A percentile compares a stretch with the other conserved stretches of the same genome.
phyloP scores from a whole-genome alignment of 768 basidiomycete genomes.

The Hericium rajendrae region DNA sequence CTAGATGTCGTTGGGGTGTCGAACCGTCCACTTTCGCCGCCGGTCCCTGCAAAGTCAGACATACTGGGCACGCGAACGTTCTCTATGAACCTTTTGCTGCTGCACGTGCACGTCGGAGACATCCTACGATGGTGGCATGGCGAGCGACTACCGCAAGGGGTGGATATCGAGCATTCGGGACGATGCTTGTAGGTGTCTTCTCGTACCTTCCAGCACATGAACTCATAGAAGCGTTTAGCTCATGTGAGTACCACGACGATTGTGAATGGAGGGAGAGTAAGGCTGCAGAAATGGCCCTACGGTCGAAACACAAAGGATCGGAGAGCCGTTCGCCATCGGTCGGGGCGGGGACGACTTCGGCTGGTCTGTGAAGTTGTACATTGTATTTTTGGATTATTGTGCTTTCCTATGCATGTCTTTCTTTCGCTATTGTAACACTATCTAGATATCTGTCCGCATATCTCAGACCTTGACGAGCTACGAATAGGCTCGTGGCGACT shows the following conservation, averaged over 20 bases:
- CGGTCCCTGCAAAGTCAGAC: constrained; percentile 13
- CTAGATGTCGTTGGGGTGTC: too few species aligned
- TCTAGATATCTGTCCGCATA: too few species aligned
- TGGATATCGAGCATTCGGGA: constrained; percentile 43
- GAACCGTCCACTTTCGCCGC: too few species aligned
- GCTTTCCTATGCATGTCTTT: background rate
- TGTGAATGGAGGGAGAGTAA: constrained; percentile 33
- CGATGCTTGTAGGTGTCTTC: constrained; percentile 54
- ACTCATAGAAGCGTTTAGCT: constrained; percentile 4
- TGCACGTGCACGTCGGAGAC: constrained; percentile 44
- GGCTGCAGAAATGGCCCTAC: constrained; percentile 14
- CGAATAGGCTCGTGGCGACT: too few species aligned
- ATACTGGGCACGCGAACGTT: constrained; percentile 66
- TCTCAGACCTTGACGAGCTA: too few species aligned
- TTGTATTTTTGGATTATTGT: background rate
- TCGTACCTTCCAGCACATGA: background rate
- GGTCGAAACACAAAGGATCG: background rate
- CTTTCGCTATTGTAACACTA: background rate
- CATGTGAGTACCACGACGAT: constrained; percentile 32
- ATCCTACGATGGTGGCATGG: constrained; percentile 74
- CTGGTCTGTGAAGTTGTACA: too few species aligned
- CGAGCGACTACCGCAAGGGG: constrained; percentile 57
- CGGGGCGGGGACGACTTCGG: too few species aligned
- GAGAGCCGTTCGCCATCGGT: background rate
- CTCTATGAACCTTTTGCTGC: constrained; percentile 36